Conservation (phyloP, 768 basidiomycete species). For the Cubamyces sp. region DNA sequence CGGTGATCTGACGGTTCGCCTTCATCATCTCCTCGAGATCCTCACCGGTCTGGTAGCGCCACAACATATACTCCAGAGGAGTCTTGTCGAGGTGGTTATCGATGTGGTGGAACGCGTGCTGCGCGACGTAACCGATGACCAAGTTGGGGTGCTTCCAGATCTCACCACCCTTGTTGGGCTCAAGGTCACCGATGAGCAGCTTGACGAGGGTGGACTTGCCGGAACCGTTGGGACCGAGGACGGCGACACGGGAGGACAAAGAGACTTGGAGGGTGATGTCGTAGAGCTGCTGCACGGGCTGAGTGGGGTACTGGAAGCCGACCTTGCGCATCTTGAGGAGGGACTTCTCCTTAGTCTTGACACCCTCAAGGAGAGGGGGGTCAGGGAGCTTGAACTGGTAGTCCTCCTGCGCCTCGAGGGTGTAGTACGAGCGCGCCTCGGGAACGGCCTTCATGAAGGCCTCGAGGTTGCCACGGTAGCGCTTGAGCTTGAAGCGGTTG, state of each 20-base stretch:
- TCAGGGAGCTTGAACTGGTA: conserved; percentile 99
- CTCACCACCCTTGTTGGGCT: conserved; percentile 95
- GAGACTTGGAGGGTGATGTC: conserved; percentile 97
- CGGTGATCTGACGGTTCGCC: conserved; percentile 84
- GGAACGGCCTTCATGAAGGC: conserved; percentile 92
- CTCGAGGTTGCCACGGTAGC: conserved; percentile 96
- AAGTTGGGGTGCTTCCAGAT: conserved; percentile 99
- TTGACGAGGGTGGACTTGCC: conserved; percentile 98
- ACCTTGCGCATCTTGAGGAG: conserved; percentile 97
- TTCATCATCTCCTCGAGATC: conserved; percentile 97
- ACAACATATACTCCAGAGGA: conserved; percentile 98
- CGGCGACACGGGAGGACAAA: conserved; percentile 95
- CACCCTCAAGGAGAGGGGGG: conserved; percentile 97
- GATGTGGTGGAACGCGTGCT: conserved; percentile 99
- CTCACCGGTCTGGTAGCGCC: conserved; percentile 99
- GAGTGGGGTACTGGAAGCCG: conserved; percentile 93
- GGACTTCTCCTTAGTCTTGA: conserved; percentile 99
- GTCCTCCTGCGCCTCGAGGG: conserved; percentile 92
- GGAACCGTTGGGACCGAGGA: conserved; percentile 99
- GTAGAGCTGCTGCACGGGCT: conserved; percentile 86
- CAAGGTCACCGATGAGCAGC: conserved; percentile 94
- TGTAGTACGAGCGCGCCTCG: conserved; percentile 98
- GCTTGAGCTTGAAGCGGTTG: conserved; percentile 97
- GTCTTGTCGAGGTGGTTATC: conserved; percentile 99
- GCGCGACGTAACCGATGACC: conserved; percentile 98